A percentile compares a stretch with the other conserved stretches of the same genome.
Conservation (phyloP, 1,139 yeast genomes). For the Kodamaea fungicola region DNA sequence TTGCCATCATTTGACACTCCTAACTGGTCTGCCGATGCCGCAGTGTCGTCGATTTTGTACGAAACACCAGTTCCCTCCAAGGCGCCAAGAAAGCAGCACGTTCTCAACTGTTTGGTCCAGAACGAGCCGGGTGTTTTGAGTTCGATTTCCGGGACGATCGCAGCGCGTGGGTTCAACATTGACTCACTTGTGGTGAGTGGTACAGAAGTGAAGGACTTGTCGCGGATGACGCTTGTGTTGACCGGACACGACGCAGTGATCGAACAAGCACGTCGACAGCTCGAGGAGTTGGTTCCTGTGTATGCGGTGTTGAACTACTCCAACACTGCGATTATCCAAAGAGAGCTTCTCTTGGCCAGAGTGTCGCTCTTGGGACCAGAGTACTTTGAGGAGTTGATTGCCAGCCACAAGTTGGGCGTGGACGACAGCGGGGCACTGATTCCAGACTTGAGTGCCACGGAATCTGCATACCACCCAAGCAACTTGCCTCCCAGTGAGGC, state of each 20-base stretch:
- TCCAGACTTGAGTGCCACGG: conserved; percentile 50
- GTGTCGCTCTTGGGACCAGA: conserved; percentile 94
- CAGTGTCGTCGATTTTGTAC: conserved; percentile 89
- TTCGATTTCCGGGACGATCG: conserved; percentile 89
- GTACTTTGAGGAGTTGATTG: conserved; percentile 90
- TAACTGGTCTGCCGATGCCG: conserved; percentile 92
- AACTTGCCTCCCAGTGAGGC: conserved; percentile 90
- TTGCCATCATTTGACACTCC: conserved; percentile 95
- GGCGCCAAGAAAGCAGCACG: conserved; percentile 76
- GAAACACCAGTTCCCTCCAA: conserved; percentile 82
- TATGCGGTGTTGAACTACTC: conserved; percentile 96
- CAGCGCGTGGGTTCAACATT: conserved; percentile 97
- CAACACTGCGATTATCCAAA: conserved; percentile 80
- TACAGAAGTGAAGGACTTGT: conserved; percentile 92
- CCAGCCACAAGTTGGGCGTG: conserved; percentile 67
- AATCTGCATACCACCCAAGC: conserved; percentile 75
- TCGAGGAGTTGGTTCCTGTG: conserved; percentile 96
- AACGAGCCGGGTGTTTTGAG: conserved; percentile 98
- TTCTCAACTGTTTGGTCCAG: conserved; percentile 93
- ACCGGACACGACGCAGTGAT: conserved; percentile 94
- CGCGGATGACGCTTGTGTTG: conserved; percentile 94
- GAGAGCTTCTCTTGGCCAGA: conserved; percentile 89
- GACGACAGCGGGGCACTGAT: conserved; percentile 35
- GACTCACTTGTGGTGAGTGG: conserved; percentile 95
- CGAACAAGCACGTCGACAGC: conserved; percentile 98